Conservation (phyloP, 179 eudicot genomes). For the Silene noctiflora region DNA sequence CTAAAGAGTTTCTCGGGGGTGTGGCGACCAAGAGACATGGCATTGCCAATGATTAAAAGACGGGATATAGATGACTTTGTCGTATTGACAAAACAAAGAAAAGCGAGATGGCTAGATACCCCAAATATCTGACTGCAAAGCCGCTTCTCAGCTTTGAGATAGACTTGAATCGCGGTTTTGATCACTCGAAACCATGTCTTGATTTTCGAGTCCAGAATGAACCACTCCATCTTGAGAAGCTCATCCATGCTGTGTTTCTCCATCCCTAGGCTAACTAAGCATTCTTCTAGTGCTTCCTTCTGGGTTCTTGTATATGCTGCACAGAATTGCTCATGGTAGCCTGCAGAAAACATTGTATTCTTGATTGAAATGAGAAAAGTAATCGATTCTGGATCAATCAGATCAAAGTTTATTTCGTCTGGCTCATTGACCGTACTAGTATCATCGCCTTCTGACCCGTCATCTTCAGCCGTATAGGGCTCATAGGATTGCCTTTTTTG, state of each 20-base stretch:
- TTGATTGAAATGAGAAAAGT: conserved; percentile 50
- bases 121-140: conserved; percentile 50
- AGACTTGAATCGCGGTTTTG: conserved; percentile 43
- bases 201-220: conserved; percentile 42
- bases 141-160: conserved; percentile 50
- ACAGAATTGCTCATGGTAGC: conserved; percentile 53
- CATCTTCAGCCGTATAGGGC: conserved; percentile 38
- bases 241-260: conserved; percentile 62
- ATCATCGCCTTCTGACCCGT: conserved; percentile 21
- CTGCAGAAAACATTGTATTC: conserved; percentile 51
- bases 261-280: conserved; percentile 39
- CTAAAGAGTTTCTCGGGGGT: conserved; percentile 63
- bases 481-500: conserved; percentile 41
- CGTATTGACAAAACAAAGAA: conserved; percentile 41
- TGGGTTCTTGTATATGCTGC: conserved; percentile 42
- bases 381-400: conserved; percentile 52
- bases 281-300: conserved; percentile 55
- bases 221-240: conserved; percentile 55
- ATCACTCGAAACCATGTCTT: conserved; percentile 56
- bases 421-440: conserved; percentile 7
- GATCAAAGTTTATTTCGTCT: conserved; percentile 27
- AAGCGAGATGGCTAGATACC: conserved; percentile 30
- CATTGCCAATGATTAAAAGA: conserved; percentile 72
- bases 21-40: conserved; percentile 54
- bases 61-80: conserved; percentile 43